Evolutionary conservation across 331 rosid genomes (phyloP), one percentile per base, ranked within the genome.

Genomic region (Malus hybrid): DNA sequence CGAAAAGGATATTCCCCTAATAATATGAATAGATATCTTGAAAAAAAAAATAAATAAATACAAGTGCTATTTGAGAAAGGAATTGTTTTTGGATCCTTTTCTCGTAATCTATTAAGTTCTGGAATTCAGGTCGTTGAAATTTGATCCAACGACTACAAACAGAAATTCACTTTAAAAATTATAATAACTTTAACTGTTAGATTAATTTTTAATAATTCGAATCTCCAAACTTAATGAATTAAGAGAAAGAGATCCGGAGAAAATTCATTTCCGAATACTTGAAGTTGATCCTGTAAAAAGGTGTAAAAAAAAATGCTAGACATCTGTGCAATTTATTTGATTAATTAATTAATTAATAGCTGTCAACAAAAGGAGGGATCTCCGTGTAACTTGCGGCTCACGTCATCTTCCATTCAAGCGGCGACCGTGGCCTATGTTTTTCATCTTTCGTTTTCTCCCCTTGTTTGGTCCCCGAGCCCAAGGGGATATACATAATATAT

Each of bases 391-490:
- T 57, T 71, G 56, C 76, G 85, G 80, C 42, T 63, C 39, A 70
- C 79, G 85, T 70, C 79, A 54, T 71, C 59, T 32, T 79, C 70
- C 57, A 68, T 7, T 54, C 48, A 36, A 10, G 20, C 70, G 16
- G 50, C 15, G 28, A 10, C 19, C 72, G 8, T 32, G 65, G 15
- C 20, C 6, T 3, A 2, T 4, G 39, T 28, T 72, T 52, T 72
- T 15, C 5, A 4, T 5, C 9, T 28, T 65, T 22, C 20, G 3
- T 1, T 48, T 29, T 55, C 50, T 20, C 9, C 28, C 7, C 5
- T 42, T 22, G 79, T 78, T 68, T 64, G 82, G 76, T 76, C 80
- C 65, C 78, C 80, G 84, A 76, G 79, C 20, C 57, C 57, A 52
- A 18, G 39, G 18, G 32, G 11, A 31, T 7, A 18, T 7, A 39